These are phyloP conservation scores for Ophiostoma sp. DNA, from an alignment of 2,329 filamentous ascomycete species.

Conservation along the genomic window DNA sequence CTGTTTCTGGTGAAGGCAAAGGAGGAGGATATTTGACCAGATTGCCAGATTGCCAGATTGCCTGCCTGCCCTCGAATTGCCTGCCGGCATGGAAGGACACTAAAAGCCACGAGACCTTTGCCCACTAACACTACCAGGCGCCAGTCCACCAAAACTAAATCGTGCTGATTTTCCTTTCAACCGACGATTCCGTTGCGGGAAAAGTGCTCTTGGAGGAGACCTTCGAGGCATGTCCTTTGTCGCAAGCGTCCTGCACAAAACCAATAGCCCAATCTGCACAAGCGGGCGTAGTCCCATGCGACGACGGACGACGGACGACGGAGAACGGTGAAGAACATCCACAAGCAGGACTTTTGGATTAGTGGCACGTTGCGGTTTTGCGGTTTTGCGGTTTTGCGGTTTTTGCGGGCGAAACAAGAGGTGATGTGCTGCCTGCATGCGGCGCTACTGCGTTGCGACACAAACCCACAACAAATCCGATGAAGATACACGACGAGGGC, in stretches of 20 bases:
- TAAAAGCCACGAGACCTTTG: constrained; percentile 21
- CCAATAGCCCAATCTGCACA: constrained; percentile 4
- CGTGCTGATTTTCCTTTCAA: neutral
- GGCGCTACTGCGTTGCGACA: constrained; percentile 7
- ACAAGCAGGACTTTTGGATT: no score
- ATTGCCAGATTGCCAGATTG: no score
- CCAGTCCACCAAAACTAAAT: neutral
- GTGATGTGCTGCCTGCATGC: neutral
- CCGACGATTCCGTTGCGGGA: no score
- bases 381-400: no score
- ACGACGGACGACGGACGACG: neutral
- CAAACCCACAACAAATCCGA: neutral
- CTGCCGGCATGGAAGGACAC: neutral
- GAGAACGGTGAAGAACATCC: neutral
- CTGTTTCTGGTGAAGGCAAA: neutral
- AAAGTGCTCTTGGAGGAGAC: no score
- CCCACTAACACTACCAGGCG: constrained; percentile 8
- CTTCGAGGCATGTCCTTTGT: no score
- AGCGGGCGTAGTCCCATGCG: neutral
- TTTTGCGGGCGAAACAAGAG: neutral
- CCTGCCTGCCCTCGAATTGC: neutral
- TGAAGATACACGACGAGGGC: no score
- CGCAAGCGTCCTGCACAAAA: constrained; percentile 10
- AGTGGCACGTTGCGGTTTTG: neutral
- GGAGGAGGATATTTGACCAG: no score